These are phyloP conservation scores for Dothideomycetidae sp. DNA, from an alignment of 2,329 filamentous ascomycete genomes.

Conservation along the genomic window DNA sequence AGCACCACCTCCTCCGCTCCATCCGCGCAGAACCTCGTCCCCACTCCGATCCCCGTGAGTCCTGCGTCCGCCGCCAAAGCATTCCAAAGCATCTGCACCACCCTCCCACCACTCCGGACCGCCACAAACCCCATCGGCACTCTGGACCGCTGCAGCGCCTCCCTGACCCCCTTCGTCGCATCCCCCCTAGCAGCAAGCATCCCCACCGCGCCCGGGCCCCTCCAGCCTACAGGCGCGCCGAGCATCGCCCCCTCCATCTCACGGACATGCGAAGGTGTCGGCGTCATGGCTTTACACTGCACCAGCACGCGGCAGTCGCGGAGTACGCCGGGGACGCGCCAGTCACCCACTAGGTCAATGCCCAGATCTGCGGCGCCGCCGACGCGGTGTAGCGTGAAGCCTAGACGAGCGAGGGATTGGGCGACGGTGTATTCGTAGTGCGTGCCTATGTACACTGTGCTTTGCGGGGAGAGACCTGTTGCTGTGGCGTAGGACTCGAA, in stretches of 20 bases:
- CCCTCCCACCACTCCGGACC: conserved; percentile 41
- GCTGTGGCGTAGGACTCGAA: conserved; percentile 52
- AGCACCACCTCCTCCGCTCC: conserved; percentile 15
- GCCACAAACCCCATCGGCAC: conserved; percentile 61
- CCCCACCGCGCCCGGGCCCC: conserved; percentile 49
- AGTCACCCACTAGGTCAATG: conserved; percentile 60
- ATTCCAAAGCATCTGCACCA: conserved; percentile 65
- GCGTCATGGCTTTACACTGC: conserved; percentile 53
- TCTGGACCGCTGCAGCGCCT: conserved; percentile 51
- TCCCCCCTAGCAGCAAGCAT: conserved; percentile 54
- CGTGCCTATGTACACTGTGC: conserved; percentile 55
- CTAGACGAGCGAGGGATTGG: conserved; percentile 41
- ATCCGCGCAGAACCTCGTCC: conserved; percentile 8
- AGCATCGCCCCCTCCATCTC: conserved; percentile 68
- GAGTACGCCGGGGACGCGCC: conserved; percentile 51
- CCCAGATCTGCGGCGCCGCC: conserved; percentile 55
- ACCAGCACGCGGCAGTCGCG: too few species aligned
- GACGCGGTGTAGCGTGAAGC: conserved; percentile 50
- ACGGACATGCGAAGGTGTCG: conserved; percentile 47
- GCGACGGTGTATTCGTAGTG: conserved; percentile 61
- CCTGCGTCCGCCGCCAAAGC: conserved; percentile 45
- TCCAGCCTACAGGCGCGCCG: conserved; percentile 60
- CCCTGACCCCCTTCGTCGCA: conserved; percentile 65
- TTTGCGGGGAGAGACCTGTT: conserved; percentile 39
- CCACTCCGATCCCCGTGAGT: conserved; percentile 33